These are phyloP conservation scores for Candida caryicola DNA, from an alignment of 805 yeast genomes.

Conservation along the genomic window DNA sequence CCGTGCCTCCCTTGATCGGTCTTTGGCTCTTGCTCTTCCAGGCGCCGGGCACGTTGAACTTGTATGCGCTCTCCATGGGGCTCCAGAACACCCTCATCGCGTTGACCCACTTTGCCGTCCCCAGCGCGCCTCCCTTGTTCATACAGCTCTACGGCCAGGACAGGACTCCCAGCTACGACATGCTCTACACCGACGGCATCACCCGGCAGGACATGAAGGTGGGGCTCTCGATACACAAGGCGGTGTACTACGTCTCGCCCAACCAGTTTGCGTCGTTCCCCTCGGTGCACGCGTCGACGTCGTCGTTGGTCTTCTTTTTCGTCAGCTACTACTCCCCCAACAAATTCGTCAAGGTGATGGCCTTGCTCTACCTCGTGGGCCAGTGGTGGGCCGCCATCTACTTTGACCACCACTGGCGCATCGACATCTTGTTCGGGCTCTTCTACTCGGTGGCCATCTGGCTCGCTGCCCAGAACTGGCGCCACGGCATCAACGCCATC, in stretches of 20 bases:
- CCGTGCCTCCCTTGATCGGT: slow-evolving; percentile 58
- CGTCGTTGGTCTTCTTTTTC: slow-evolving; percentile 46
- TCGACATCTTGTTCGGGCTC: slow-evolving; percentile 57
- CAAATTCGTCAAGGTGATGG: slow-evolving; percentile 31
- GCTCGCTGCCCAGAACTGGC: slow-evolving; percentile 34
- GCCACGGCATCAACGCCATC: slow-evolving; percentile 22
- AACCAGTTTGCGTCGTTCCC: slow-evolving; percentile 68
- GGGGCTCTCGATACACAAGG: slow-evolving; percentile 56
- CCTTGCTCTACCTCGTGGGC: slow-evolving; percentile 43
- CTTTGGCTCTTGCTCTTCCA: slow-evolving; percentile 68
- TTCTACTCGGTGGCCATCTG: slow-evolving; percentile 48
- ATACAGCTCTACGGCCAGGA: slow-evolving; percentile 59
- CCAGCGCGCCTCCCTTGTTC: slow-evolving; percentile 76
- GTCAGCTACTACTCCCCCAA: slow-evolving; percentile 38
- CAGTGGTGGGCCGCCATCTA: slow-evolving; percentile 80
- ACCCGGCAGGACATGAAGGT: slow-evolving; percentile 58
- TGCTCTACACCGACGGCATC: slow-evolving; percentile 70
- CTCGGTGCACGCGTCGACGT: slow-evolving; percentile 64
- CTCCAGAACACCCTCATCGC: slow-evolving; percentile 58
- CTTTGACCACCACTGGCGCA: slow-evolving; percentile 68
- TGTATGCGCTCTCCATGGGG: slow-evolving; percentile 54
- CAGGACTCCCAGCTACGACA: slow-evolving; percentile 54
- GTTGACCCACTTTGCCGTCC: slow-evolving; percentile 56
- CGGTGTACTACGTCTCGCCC: slow-evolving; percentile 65
- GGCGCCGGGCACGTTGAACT: slow-evolving; percentile 55